A percentile compares a stretch with the other conserved stretches of the same genome.
phyloP scores from a whole-genome alignment of 441 rosid genomes.

The Gossypium gossypioides region DNA sequence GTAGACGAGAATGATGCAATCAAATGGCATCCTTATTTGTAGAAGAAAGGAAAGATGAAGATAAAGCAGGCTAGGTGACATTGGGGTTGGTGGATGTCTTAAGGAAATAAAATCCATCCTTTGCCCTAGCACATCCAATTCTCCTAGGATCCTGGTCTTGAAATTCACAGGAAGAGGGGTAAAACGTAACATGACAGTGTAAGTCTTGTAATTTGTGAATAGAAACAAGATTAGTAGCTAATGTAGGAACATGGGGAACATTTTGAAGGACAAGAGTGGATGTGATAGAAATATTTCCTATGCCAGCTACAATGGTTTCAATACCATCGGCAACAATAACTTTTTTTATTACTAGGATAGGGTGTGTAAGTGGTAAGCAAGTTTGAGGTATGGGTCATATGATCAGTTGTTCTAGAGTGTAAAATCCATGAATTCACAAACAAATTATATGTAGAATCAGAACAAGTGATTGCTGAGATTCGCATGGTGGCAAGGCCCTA shows the following conservation, averaged over 20 bases:
- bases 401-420: neutral
- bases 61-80: no score
- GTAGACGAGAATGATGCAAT: no score
- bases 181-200: neutral
- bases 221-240: neutral
- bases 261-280: neutral
- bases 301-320: neutral
- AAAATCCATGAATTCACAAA: neutral
- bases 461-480: no score
- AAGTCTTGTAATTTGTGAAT: neutral
- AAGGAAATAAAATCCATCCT: no score
- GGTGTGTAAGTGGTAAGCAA: neutral
- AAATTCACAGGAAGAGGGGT: no score
- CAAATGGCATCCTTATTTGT: no score
- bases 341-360: neutral
- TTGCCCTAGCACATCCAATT: no score
- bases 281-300: neutral
- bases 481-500: no score
- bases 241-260: neutral
- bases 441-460: no score
- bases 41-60: no score
- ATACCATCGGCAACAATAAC: neutral
- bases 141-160: no score
- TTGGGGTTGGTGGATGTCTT: no score
- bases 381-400: neutral